Evolutionary conservation across 2,329 filamentous ascomycete species (phyloP), one percentile per base, ranked within the genome.

Genomic region (Pseudopyricularia javanii): DNA sequence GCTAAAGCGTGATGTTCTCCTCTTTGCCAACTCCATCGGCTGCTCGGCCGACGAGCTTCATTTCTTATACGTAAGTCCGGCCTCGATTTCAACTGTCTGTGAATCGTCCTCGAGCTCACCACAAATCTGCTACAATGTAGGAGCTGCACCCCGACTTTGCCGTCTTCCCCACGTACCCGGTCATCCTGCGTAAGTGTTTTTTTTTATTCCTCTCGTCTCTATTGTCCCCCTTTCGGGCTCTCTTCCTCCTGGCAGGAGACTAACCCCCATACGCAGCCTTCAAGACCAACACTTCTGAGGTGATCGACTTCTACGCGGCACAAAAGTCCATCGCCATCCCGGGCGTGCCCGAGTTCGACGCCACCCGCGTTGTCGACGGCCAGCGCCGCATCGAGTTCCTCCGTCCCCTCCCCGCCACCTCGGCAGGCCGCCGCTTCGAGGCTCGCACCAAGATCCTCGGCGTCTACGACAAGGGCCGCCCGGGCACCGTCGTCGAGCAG

Each of bases 11-110:
- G 91, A 96, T 74, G 81, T 84, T 34, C 76, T 96, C 56, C 82
- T 97, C 56, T 96, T 96, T 68, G 90, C 91, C 60, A 85, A 86
- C 69, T 91, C 85, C 71, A 91, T 96, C 66, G 91, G 91, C 54
- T 83, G 57, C 64, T 91, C 81, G 12, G 77, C 78, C n/a, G 83
- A 95, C 61, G 91, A 96, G 74, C 80, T 95, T 63, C 89, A 95
- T 66, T 95, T 91, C 66, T 83, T 95, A 70, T 96, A 90, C 62
- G 89, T 93, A 75, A 55, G 79, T 64, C 35, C 20, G 11, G 15
- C 4, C 7, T 26, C 12, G 8, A 7, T 15, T 15, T 17, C 4
- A 15, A 22, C 45, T 15, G 20, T 3, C 3, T 2, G 15, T n/a
- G 26, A 4, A 28, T 40, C 45, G 12, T 49, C 7, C 9, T 48